Conservation (phyloP, 345 rosid genomes). For the Moringa oleifera region DNA sequence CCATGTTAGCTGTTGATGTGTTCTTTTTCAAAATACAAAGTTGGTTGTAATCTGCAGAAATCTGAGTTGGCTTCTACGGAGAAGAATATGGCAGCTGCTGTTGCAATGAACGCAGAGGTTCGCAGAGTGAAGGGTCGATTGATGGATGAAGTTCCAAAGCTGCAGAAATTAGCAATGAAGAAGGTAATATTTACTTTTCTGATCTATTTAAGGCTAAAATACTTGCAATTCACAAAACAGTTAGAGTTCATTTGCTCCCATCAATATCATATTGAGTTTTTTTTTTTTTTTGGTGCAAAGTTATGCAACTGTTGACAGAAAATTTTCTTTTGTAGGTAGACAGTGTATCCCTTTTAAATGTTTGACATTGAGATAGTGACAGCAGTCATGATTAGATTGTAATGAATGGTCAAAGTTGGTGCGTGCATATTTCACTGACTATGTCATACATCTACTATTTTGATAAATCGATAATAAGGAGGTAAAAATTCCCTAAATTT, state of each 20-base stretch:
- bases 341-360: too few relatives aligned
- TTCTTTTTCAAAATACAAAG: not conserved
- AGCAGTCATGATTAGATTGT: too few relatives aligned
- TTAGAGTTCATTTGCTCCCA: too few relatives aligned
- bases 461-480: too few relatives aligned
- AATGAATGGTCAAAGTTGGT: too few relatives aligned
- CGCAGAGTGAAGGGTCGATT: conserved; percentile 66
- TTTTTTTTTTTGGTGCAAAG: not conserved
- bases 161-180: conserved; percentile 55
- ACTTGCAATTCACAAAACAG: not conserved
- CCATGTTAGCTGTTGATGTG: not conserved
- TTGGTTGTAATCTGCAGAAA: conserved; percentile 35
- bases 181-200: conserved; percentile 35
- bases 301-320: too few relatives aligned
- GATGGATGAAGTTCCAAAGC: conserved; percentile 62
- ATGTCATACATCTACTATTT: too few relatives aligned
- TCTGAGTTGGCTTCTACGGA: conserved; percentile 51
- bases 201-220: too few relatives aligned
- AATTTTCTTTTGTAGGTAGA: too few relatives aligned
- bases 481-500: too few relatives aligned
- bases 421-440: too few relatives aligned
- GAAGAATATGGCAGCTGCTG: conserved; percentile 57
- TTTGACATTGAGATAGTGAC: too few relatives aligned
- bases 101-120: conserved; percentile 74
- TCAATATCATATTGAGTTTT: not conserved